Conservation (phyloP, 2,329 filamentous ascomycete genomes). For the Botrytis galanthina region DNA sequence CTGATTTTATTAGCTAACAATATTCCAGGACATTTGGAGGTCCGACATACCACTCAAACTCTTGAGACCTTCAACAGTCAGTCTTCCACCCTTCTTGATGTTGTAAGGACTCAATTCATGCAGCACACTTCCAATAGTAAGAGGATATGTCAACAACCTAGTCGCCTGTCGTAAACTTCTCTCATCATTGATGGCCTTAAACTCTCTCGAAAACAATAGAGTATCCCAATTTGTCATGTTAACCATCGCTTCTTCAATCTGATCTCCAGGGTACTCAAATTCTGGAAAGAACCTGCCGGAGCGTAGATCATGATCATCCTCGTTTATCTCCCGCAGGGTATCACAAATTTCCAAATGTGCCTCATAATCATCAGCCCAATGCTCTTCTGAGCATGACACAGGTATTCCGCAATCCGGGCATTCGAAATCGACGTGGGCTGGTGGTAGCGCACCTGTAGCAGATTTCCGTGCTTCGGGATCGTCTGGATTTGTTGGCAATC, state of each 20-base stretch:
- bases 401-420: constrained; percentile 95
- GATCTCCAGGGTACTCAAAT: constrained; percentile 83
- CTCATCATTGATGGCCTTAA: constrained; percentile 86
- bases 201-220: constrained; percentile 88
- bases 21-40: background rate
- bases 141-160: constrained; percentile 85
- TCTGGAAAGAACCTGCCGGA: constrained; percentile 92
- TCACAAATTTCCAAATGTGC: constrained; percentile 90
- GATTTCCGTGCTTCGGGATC: constrained; percentile 61
- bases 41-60: constrained; percentile 76
- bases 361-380: constrained; percentile 96
- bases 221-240: constrained; percentile 99
- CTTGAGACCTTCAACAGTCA: constrained; percentile 88
- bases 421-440: constrained; percentile 86
- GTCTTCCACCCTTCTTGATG: constrained; percentile 68
- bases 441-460: constrained; percentile 56
- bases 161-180: constrained; percentile 91
- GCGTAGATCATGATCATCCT: constrained; percentile 92
- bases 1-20: constrained; percentile 44
- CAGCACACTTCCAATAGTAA: constrained; percentile 86
- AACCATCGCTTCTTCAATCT: constrained; percentile 87
- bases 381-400: constrained; percentile 88
- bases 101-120: constrained; percentile 94
- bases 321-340: constrained; percentile 86
- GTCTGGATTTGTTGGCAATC: constrained; percentile 61